Evolutionary conservation across 345 rosid species (phyloP).

Genomic region (Arabis alpina): DNA sequence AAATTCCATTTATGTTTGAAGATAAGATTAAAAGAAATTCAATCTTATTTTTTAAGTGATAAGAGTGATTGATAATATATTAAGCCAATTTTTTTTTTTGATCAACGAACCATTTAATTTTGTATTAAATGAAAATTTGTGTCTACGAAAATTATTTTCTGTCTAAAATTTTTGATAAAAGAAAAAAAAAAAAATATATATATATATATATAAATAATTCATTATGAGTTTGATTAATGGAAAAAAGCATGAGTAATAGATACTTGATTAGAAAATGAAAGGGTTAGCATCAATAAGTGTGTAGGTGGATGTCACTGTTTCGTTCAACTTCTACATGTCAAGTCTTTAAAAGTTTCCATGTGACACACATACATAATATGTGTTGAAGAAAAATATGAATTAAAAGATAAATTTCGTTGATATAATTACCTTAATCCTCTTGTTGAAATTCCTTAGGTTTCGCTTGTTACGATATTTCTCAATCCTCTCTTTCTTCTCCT

Average conservation of each 20-base stretch:
- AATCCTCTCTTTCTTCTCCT: constrained; percentile 88
- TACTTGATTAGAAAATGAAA: constrained; percentile 27
- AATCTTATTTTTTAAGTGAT: constrained; percentile 28
- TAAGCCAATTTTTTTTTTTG: not conserved
- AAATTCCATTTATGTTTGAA: constrained; percentile 26
- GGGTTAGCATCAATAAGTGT: constrained; percentile 29
- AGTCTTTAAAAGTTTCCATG: constrained; percentile 29
- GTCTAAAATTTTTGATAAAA: not conserved
- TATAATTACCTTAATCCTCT: constrained; percentile 84
- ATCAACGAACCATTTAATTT: constrained; percentile 26
- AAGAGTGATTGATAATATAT: constrained; percentile 27
- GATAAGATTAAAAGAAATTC: constrained; percentile 29
- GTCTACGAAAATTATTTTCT: not conserved
- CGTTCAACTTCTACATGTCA: constrained; percentile 26
- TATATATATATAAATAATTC: not conserved
- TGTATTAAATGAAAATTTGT: not conserved
- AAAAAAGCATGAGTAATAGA: not conserved
- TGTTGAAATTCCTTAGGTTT: constrained; percentile 87
- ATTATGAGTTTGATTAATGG: not conserved
- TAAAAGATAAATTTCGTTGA: not conserved
- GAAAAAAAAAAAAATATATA: too few relatives aligned
- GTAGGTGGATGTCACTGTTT: constrained; percentile 41
- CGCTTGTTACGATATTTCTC: constrained; percentile 86
- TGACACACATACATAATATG: constrained; percentile 1
- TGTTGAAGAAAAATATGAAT: not conserved